Evolutionary conservation across 495 filamentous ascomycete species (phyloP), one percentile per base, ranked within the genome.

Genomic region (Parathielavia appendiculata): DNA sequence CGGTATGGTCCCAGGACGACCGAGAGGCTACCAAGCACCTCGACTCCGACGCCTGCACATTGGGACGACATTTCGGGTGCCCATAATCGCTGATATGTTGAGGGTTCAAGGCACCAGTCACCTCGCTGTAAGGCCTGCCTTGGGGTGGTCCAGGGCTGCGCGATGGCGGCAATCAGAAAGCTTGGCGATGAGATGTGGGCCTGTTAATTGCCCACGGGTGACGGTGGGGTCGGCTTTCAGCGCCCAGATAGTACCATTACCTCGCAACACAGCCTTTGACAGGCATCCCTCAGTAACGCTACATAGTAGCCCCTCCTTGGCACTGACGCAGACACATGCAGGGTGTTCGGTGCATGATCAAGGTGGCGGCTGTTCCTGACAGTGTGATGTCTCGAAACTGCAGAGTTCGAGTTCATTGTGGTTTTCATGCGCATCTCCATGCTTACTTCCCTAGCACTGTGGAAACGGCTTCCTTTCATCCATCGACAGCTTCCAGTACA

Each of bases 191-290:
- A 13, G 26, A 36, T 39, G 46, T 51, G 46, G 47, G 30, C 23
- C 47, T 45, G n/a, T 47, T 38, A 51, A 44, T 51, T 17, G 55
- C 26, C 35, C 38, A 44, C 35, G 30, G 12, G n/a, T n/a, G 34
- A 23, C 41, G 54, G 49, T 40, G 32, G 49, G 34, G 32, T n/a
- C 9, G 10, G 34, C 26, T 4, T 19, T 51, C 16, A 3, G 22
- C 52, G 14, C 32, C 20, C 20, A 30, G 7, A 16, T 0, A 12
- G 13, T 10, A 57, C 47, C n/a, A 17, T 2, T 57, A 44, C 55
- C 32, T 5, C 55, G 44, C 36, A 8, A 47, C 55, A 51, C 26
- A 57, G 47, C 44, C 54, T 56, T 20, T 35, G 36, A 26, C 38
- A 34, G 9, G 36, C 32, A 30, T 3, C 26, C 2, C 26, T 30